These are phyloP conservation scores for Inonotus hispidus DNA, from an alignment of 1,284 basidiomycete species.

Conservation along the genomic window DNA sequence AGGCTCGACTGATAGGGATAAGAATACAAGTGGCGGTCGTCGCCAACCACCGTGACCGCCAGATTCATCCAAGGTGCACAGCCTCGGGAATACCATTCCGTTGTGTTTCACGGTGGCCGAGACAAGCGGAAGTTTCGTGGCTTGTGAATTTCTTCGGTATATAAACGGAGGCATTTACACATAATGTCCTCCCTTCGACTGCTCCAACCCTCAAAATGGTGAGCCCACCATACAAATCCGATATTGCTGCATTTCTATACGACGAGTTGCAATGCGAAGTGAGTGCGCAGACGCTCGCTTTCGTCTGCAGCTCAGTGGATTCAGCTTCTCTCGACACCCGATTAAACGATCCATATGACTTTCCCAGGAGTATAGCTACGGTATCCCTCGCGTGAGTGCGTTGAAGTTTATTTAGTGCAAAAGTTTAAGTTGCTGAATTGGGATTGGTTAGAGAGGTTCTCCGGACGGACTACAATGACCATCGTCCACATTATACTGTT, in stretches of 20 bases:
- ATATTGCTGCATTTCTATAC: background rate
- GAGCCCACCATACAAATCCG: background rate
- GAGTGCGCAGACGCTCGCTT: background rate
- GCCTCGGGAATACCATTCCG: background rate
- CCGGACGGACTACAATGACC: background rate
- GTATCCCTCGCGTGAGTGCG: background rate
- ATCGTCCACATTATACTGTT: background rate
- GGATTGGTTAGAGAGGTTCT: background rate
- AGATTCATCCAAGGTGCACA: background rate
- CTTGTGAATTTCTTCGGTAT: background rate
- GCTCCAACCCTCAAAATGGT: background rate
- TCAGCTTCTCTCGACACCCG: background rate
- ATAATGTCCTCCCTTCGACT: background rate
- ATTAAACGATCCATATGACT: background rate
- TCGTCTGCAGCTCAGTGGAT: background rate
- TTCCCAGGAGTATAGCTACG: background rate
- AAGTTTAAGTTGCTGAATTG: no score
- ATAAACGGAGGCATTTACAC: background rate
- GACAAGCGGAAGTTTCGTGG: background rate
- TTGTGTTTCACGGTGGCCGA: slow-evolving; percentile 2
- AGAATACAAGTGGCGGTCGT: background rate
- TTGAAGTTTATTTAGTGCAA: no score
- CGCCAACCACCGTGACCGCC: background rate
- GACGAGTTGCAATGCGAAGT: background rate
- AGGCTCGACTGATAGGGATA: background rate